These are phyloP conservation scores for Talaromyces verruculosus DNA, from an alignment of 2,329 filamentous ascomycete species.

Conservation along the genomic window DNA sequence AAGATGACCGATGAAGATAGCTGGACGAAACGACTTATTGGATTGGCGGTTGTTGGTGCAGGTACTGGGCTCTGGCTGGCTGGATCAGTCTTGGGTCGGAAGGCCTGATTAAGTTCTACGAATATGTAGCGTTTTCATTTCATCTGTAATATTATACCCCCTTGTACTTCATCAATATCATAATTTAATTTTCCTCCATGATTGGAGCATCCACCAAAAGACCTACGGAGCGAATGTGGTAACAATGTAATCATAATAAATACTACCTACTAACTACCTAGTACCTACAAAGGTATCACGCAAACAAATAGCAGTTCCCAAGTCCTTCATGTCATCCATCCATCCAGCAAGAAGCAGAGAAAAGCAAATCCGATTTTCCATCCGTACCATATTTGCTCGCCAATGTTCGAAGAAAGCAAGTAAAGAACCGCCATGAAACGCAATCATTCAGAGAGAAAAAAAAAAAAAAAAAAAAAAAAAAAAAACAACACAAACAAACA, in stretches of 20 bases:
- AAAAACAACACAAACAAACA: neutral
- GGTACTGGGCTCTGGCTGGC: constrained; percentile 40
- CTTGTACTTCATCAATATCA: constrained; percentile 5
- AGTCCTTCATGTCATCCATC: constrained; percentile 2
- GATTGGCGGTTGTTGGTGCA: constrained; percentile 35
- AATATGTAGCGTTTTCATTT: constrained; percentile 10
- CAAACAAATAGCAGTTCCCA: neutral
- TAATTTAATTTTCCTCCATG: neutral
- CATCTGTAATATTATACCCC: neutral
- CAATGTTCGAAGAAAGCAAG: neutral
- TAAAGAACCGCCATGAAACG: constrained; percentile 1
- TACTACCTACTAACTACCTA: neutral
- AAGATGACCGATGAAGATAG: constrained; percentile 65
- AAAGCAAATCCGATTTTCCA: neutral
- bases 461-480: neutral
- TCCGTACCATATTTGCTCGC: constrained; percentile 10
- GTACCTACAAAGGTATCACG: constrained; percentile 1
- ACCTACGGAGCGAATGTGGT: no score
- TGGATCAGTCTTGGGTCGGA: constrained; percentile 35
- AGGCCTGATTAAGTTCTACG: constrained; percentile 7
- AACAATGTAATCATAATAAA: neutral
- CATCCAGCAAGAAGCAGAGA: neutral
- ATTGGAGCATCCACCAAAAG: neutral
- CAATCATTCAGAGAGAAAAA: neutral
- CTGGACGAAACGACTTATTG: constrained; percentile 58